Conservation (phyloP, 2,329 filamentous ascomycete species). For the Chaetomium sp. region DNA sequence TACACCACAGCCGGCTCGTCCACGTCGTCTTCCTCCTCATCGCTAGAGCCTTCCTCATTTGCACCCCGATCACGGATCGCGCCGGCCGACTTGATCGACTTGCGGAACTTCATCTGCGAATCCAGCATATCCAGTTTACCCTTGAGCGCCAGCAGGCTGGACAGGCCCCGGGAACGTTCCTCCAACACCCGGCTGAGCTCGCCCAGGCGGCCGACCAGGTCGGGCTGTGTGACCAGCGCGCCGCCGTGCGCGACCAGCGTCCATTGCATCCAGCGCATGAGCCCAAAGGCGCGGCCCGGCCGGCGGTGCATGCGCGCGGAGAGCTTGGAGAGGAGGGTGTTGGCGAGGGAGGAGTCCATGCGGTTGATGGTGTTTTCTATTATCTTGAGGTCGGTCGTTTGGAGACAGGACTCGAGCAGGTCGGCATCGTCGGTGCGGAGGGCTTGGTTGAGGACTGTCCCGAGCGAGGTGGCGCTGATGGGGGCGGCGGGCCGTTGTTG, state of each 20-base stretch:
- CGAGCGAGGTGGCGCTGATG: constrained; percentile 67
- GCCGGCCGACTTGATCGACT: constrained; percentile 31
- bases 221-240: constrained; percentile 78
- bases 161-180: constrained; percentile 74
- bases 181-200: constrained; percentile 81
- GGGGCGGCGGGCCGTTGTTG: constrained; percentile 50
- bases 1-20: constrained; percentile 74
- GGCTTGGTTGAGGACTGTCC: constrained; percentile 88
- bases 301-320: constrained; percentile 80
- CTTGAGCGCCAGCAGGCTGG: constrained; percentile 79
- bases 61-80: constrained; percentile 34
- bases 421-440: constrained; percentile 85
- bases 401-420: constrained; percentile 87
- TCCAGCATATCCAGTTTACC: constrained; percentile 93
- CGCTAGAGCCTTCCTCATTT: constrained; percentile 47
- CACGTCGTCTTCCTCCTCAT: constrained; percentile 50
- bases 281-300: constrained; percentile 79
- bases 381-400: constrained; percentile 66
- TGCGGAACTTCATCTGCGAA: constrained; percentile 76
- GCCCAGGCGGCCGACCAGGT: constrained; percentile 69
- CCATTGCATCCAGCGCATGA: constrained; percentile 96
- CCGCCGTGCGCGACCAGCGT: constrained; percentile 88
- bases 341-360: constrained; percentile 78
- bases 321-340: constrained; percentile 70
- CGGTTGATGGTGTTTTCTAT: constrained; percentile 86